A percentile compares a stretch with the other conserved stretches of the same genome.
phyloP scores from a whole-genome alignment of 352 stramenopile species.

The Pythium pyrilobum region DNA sequence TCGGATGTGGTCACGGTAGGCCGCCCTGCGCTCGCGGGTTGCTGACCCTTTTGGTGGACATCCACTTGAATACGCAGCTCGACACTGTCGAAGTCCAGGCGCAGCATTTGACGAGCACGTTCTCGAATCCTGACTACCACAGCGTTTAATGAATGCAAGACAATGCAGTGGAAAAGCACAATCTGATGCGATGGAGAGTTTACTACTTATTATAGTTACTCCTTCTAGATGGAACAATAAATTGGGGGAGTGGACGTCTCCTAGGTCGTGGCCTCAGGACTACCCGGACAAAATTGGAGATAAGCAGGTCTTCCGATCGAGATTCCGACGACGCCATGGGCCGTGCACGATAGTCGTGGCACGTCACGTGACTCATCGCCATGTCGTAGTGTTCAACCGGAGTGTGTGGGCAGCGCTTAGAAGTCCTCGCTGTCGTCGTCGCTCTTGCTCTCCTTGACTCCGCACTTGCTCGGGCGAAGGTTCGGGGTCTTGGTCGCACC shows the following conservation, averaged over 20 bases:
- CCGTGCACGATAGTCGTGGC: background rate
- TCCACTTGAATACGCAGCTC: conserved; percentile 25
- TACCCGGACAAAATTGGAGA: background rate
- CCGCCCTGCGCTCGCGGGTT: background rate
- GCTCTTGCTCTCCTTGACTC: conserved; percentile 12
- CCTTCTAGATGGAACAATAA: conserved; percentile 9
- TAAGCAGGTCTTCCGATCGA: background rate
- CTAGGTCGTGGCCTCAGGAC: background rate
- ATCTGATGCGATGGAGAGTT: background rate
- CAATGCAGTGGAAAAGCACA: background rate
- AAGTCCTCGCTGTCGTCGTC: conserved; percentile 14
- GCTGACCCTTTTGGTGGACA: background rate
- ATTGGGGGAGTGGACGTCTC: conserved; percentile 1
- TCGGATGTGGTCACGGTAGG: too few relatives aligned
- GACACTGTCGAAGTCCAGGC: conserved; percentile 73
- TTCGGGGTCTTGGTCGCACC: background rate
- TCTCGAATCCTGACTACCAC: conserved; percentile 67
- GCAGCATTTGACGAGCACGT: conserved; percentile 48
- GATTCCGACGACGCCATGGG: background rate
- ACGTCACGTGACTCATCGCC: background rate
- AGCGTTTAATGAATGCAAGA: conserved; percentile 10
- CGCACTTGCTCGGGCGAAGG: conserved; percentile 7
- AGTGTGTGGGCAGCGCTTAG: conserved; percentile 3
- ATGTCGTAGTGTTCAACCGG: too few relatives aligned
- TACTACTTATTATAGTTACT: background rate